phyloP scores from a whole-genome alignment of 768 basidiomycete genomes.

The Mrakia frigida region DNA sequence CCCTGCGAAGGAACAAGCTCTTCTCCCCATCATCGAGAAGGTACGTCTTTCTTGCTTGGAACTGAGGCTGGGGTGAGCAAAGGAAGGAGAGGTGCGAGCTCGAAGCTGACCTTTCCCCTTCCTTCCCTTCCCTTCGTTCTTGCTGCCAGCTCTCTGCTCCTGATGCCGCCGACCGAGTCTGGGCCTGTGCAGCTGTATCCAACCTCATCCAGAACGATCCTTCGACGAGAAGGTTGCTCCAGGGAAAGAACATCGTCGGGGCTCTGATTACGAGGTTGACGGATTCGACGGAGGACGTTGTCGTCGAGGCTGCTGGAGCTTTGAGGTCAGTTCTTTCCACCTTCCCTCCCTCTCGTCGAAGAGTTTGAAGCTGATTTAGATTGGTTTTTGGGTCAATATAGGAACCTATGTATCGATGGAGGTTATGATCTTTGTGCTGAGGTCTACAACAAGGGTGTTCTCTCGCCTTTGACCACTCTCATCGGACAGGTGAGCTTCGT shows the following conservation, averaged over 20 bases:
- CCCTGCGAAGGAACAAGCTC: slow-evolving; percentile 67
- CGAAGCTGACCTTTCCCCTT: not conserved
- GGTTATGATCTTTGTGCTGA: slow-evolving; percentile 93
- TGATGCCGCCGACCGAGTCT: slow-evolving; percentile 77
- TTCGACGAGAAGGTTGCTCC: slow-evolving; percentile 78
- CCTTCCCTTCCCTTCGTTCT: not conserved
- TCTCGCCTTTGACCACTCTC: slow-evolving; percentile 67
- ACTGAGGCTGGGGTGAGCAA: not conserved
- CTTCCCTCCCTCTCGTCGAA: not conserved
- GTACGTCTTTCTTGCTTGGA: slow-evolving; percentile 46
- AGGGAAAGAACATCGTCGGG: slow-evolving; percentile 85
- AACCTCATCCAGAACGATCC: slow-evolving; percentile 94
- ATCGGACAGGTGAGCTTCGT: slow-evolving; percentile 61
- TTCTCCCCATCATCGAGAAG: slow-evolving; percentile 86
- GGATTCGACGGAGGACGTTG: slow-evolving; percentile 83
- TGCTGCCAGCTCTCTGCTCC: slow-evolving; percentile 40
- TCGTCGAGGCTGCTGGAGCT: slow-evolving; percentile 82
- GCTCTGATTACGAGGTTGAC: slow-evolving; percentile 78
- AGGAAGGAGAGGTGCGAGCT: not conserved
- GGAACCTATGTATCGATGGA: slow-evolving; percentile 90
- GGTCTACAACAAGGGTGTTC: slow-evolving; percentile 93
- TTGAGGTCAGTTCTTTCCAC: slow-evolving; percentile 58
- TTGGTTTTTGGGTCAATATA: slow-evolving; percentile 40
- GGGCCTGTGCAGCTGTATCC: slow-evolving; percentile 95
- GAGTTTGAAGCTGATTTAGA: not conserved